Conservation (phyloP, 345 rosid genomes). For the Crucihimalaya himalaica region DNA sequence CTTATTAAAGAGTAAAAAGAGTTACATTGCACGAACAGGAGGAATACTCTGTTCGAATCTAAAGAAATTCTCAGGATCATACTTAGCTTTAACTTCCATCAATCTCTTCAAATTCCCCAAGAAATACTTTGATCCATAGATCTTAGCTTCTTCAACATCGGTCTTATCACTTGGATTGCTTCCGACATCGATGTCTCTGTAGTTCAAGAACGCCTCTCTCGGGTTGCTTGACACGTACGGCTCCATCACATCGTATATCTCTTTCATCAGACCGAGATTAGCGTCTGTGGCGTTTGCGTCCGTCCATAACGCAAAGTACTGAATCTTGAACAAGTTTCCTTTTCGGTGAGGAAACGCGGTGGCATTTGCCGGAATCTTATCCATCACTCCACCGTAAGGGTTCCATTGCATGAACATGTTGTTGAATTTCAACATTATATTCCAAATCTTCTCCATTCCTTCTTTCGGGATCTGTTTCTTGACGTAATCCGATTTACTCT, state of each 20-base stretch:
- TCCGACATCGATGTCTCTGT: conserved; percentile 41
- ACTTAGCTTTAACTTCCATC: conserved; percentile 36
- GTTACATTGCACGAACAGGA: conserved; percentile 9
- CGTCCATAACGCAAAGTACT: conserved; percentile 40
- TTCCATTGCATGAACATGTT: conserved; percentile 37
- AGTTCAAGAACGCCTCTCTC: conserved; percentile 41
- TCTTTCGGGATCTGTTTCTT: conserved; percentile 35
- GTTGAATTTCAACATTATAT: conserved; percentile 36
- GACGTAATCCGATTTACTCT: conserved; percentile 54
- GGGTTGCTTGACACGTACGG: conserved; percentile 52
- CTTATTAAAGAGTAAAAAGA: neutral
- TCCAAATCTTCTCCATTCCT: conserved; percentile 42
- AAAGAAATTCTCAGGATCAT: conserved; percentile 46
- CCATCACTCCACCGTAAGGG: conserved; percentile 62
- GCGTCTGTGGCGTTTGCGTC: conserved; percentile 3
- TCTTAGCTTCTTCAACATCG: conserved; percentile 16
- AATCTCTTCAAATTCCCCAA: conserved; percentile 36
- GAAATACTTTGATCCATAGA: conserved; percentile 43
- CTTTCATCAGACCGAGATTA: conserved; percentile 36
- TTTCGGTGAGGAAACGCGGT: conserved; percentile 58
- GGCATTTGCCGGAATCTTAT: conserved; percentile 37
- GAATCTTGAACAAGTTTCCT: conserved; percentile 48
- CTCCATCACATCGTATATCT: conserved; percentile 40
- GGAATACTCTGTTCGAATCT: conserved; percentile 42
- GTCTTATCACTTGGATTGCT: neutral